Conservation (phyloP, 164 flowering plant species). For the Piper betle region DNA sequence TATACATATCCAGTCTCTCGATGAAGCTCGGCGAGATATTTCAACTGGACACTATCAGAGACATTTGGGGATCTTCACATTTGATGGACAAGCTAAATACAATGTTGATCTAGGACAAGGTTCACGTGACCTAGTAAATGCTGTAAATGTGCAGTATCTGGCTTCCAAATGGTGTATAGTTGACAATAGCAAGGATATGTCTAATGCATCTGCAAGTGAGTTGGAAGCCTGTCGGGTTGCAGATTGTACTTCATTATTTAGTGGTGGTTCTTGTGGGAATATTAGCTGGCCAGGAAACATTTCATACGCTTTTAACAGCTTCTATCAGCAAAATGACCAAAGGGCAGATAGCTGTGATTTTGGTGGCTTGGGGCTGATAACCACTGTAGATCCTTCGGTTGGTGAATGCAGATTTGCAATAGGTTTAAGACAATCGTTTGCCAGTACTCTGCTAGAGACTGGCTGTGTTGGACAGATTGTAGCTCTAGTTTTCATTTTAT, state of each 20-base stretch:
- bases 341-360: slow-evolving; percentile 61
- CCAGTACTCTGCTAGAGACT: slow-evolving; percentile 11
- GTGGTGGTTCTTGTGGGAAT: slow-evolving; percentile 53
- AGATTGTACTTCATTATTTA: slow-evolving; percentile 67
- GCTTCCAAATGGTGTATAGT: slow-evolving; percentile 84
- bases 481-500: no score
- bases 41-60: slow-evolving; percentile 53
- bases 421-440: slow-evolving; percentile 38
- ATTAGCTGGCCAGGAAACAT: slow-evolving; percentile 75
- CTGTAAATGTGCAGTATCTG: slow-evolving; percentile 60
- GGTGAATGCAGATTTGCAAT: slow-evolving; percentile 56
- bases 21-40: slow-evolving; percentile 62
- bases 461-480: neutral
- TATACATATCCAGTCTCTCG: slow-evolving; percentile 53
- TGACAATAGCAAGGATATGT: slow-evolving; percentile 53
- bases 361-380: slow-evolving; percentile 80
- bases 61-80: slow-evolving; percentile 88
- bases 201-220: slow-evolving; percentile 43
- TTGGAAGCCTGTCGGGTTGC: slow-evolving; percentile 49
- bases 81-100: slow-evolving; percentile 92
- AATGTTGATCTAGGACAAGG: slow-evolving; percentile 42
- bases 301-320: slow-evolving; percentile 84
- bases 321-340: slow-evolving; percentile 76
- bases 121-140: slow-evolving; percentile 38
- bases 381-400: slow-evolving; percentile 77